Conservation (phyloP, 106 monocot species). For the Dactylorhiza incarnata region DNA sequence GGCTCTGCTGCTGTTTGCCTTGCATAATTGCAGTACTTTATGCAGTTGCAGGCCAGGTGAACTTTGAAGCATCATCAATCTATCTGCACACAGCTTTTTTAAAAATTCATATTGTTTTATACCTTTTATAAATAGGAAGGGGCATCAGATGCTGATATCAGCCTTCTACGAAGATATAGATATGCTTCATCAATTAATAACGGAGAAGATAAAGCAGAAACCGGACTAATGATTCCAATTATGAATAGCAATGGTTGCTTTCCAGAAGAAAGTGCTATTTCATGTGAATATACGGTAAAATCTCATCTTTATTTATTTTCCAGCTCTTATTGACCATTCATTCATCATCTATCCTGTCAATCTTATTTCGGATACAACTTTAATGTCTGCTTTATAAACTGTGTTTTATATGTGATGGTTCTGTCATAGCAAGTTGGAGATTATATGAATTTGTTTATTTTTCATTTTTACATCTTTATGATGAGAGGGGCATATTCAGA, state of each 20-base stretch:
- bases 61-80: background rate
- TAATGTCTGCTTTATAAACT: too few species aligned
- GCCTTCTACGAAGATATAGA: slow-evolving; percentile 75
- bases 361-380: too few species aligned
- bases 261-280: slow-evolving; percentile 34
- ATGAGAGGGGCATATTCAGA: too few species aligned
- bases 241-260: slow-evolving; percentile 26
- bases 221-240: slow-evolving; percentile 68
- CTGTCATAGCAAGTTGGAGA: too few species aligned
- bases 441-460: too few species aligned
- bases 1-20: slow-evolving; percentile 84
- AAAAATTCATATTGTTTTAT: background rate
- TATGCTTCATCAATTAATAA: slow-evolving; percentile 25
- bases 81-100: background rate
- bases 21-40: slow-evolving; percentile 91
- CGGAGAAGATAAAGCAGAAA: slow-evolving; percentile 31
- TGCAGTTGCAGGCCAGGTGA: slow-evolving; percentile 76
- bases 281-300: slow-evolving; percentile 72
- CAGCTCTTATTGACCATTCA: too few species aligned
- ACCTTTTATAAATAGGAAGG: slow-evolving; percentile 43
- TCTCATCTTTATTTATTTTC: too few species aligned
- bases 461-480: too few species aligned
- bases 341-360: too few species aligned
- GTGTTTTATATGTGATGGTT: too few species aligned
- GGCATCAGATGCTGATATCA: slow-evolving; percentile 85